A percentile compares a stretch with the other conserved stretches of the same genome.
phyloP scores from a whole-genome alignment of 352 stramenopile genomes.

The Globisporangium nagaii region DNA sequence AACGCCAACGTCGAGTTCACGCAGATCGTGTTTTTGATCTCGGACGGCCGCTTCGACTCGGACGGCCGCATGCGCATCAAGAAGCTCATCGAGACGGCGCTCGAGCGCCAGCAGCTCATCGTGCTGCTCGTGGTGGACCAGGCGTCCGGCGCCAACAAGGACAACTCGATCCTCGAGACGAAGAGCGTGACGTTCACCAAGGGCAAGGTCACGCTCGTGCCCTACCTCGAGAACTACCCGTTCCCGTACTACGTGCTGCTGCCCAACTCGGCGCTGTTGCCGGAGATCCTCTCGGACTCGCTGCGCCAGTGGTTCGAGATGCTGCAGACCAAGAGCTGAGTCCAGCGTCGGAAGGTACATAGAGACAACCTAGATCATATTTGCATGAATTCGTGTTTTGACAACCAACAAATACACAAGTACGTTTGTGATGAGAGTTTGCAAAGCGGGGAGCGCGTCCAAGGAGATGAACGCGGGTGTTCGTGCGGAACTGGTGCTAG shows the following conservation, averaged over 20 bases:
- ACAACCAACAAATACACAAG: no score
- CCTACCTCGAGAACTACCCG: constrained; percentile 99
- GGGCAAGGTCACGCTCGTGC: constrained; percentile 94
- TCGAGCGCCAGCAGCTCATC: constrained; percentile 97
- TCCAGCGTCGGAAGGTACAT: neutral
- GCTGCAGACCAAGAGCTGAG: constrained; percentile 67
- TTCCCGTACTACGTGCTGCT: constrained; percentile 99
- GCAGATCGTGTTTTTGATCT: constrained; percentile 99
- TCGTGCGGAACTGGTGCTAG: no score
- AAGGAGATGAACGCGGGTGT: no score
- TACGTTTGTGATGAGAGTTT: no score
- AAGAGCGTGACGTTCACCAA: constrained; percentile 97
- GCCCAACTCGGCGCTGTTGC: constrained; percentile 92
- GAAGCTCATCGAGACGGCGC: constrained; percentile 94
- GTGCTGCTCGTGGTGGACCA: constrained; percentile 98
- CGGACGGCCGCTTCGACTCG: constrained; percentile 98
- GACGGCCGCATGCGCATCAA: constrained; percentile 93
- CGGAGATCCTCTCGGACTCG: constrained; percentile 98
- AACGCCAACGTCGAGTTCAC: constrained; percentile 74
- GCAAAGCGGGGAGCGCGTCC: no score
- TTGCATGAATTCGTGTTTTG: no score
- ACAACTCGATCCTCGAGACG: constrained; percentile 97
- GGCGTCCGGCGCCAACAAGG: constrained; percentile 32
- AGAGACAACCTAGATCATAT: no score
- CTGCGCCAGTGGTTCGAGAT: constrained; percentile 99